Base-by-base conservation (phyloP, 768 basidiomycete genomes). In the Mycena polygramma region DNA sequence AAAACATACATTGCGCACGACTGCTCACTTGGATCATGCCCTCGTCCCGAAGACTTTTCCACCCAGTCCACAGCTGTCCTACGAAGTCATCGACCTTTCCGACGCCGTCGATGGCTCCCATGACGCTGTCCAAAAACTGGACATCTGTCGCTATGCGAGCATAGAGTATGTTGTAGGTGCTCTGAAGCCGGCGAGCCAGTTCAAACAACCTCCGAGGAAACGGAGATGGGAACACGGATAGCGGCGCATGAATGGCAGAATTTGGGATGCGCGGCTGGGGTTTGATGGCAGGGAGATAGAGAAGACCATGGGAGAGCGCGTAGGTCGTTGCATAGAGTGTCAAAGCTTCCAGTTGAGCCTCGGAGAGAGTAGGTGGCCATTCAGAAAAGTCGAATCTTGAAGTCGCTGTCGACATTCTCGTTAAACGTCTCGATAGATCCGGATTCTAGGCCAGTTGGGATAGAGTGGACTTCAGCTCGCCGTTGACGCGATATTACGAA, bases 231-330 rank as follows among this genome's bases (percentile, higher is more conserved):
- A 96, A 88, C 48, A 99, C 84, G 0, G 97, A 88, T 71, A 98
- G 82, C 0, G 98, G 98, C 0, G 96, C 97, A 77, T 98, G 94
- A 73, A 97, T 94, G 0, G 91, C 91, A n/a, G 91, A 89, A 14
- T 89, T 88, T 2, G 92, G 90, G 53, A 82, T 74, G 30, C 82
- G 75, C 2, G 89, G 82, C 66, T 90, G 87, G 39, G 79, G 83
- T 11, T 83, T 74, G 1, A 82, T 79, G 4, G 86, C 82, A 13
- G 94, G 94, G 22, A 96, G 90, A 78, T 94, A 95, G n/a, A 92
- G 83, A 36, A 98, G 85, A 9, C 94, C 94, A 78, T 93, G 92
- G 3, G 95, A 88, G 58, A 99, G 85, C 4, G 97, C 93, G 75
- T 93, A 96, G 0, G 93, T 93, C 0, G 93, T 90, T 0, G 95